A percentile compares a stretch with the other conserved stretches of the same genome.
These are phyloP conservation scores for Coniferiporia sulphurascens DNA, from an alignment of 1,284 basidiomycete genomes.

Conservation along the genomic window DNA sequence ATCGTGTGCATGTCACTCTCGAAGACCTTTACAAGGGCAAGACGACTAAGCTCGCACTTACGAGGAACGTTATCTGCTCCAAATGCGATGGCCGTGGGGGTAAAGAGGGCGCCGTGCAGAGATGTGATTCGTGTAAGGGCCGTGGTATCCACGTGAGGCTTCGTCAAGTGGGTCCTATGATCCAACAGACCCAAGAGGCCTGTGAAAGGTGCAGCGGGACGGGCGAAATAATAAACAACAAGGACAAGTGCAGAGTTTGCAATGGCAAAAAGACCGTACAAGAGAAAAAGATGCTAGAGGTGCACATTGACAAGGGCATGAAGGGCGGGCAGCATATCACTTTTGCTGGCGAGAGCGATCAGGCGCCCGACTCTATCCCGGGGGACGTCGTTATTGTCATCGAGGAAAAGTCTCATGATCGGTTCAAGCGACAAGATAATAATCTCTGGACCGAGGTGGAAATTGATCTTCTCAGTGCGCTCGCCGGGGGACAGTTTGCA, in stretches of 20 bases:
- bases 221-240: constrained; percentile 92
- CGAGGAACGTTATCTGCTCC: constrained; percentile 90
- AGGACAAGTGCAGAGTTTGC: constrained; percentile 92
- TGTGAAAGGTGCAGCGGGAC: constrained; percentile 92
- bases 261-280: constrained; percentile 93
- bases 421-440: constrained; percentile 91
- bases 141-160: constrained; percentile 90
- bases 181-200: constrained; percentile 96
- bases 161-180: constrained; percentile 98
- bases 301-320: constrained; percentile 99
- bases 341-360: constrained; percentile 95
- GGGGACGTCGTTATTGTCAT: constrained; percentile 98
- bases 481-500: constrained; percentile 88
- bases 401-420: constrained; percentile 91
- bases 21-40: constrained; percentile 99
- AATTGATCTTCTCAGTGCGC: constrained; percentile 90
- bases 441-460: constrained; percentile 87
- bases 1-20: constrained; percentile 92
- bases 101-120: constrained; percentile 91
- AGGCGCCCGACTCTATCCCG: constrained; percentile 84
- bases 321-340: constrained; percentile 95
- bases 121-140: constrained; percentile 79
- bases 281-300: constrained; percentile 98
- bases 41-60: constrained; percentile 95
- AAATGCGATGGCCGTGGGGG: constrained; percentile 97